Conservation (phyloP, 208 protist species). For the Acanthamoeba sp. region DNA sequence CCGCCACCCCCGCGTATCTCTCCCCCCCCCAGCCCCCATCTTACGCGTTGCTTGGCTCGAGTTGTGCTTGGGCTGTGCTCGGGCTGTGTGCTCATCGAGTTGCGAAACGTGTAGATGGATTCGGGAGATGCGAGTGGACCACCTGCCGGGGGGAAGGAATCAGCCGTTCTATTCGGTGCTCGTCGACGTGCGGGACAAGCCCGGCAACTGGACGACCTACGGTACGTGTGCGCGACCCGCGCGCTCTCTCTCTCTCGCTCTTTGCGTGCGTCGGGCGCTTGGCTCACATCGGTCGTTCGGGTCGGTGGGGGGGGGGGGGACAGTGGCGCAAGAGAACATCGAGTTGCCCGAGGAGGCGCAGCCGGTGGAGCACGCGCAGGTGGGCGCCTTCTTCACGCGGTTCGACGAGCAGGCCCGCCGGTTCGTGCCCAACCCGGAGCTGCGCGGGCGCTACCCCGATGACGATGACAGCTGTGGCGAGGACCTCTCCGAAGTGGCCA, state of each 20-base stretch:
- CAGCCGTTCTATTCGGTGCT: slow-evolving; percentile 15
- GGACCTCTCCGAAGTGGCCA: too few species aligned
- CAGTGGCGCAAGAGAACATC: slow-evolving; percentile 35
- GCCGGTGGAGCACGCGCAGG: slow-evolving; percentile 11
- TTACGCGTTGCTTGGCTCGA: too few species aligned
- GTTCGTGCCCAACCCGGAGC: slow-evolving; percentile 21
- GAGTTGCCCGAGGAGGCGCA: not conserved
- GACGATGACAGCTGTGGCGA: not conserved
- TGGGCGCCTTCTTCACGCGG: slow-evolving; percentile 14
- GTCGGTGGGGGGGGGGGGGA: too few species aligned
- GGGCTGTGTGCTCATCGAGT: too few species aligned
- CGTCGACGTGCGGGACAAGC: slow-evolving; percentile 7
- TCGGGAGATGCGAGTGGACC: not conserved
- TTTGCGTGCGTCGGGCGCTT: too few species aligned
- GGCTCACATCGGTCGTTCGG: too few species aligned
- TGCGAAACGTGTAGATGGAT: not conserved
- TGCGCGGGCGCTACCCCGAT: not conserved
- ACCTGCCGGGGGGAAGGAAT: not conserved
- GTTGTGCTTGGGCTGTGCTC: too few species aligned
- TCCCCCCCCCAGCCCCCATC: not conserved
- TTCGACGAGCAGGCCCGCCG: not conserved
- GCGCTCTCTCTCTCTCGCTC: too few species aligned
- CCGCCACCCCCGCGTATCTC: not conserved
- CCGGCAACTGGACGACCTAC: slow-evolving; percentile 35
- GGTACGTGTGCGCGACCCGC: too few species aligned